Conservation (phyloP, 2,329 filamentous ascomycete genomes). For the Zasmidium angulare region DNA sequence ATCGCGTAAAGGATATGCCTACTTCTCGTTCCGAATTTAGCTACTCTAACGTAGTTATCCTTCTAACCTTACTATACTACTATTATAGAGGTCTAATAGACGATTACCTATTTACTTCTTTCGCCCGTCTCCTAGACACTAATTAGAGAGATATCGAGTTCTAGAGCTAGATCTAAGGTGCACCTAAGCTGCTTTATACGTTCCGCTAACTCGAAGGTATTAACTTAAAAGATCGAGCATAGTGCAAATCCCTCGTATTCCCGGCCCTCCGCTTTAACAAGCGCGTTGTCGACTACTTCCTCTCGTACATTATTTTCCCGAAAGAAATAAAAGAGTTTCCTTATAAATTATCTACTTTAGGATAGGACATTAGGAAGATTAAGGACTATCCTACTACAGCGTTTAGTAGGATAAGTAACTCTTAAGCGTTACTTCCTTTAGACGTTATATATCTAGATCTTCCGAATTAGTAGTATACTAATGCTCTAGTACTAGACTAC, state of each 20-base stretch:
- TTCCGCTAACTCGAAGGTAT: constrained; percentile 26
- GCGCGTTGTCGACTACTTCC: constrained; percentile 61
- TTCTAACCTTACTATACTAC: constrained; percentile 65
- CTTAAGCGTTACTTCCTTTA: constrained; percentile 58
- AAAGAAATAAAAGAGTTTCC: constrained; percentile 64
- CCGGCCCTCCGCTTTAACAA: constrained; percentile 55
- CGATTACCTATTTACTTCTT: constrained; percentile 43
- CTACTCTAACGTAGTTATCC: constrained; percentile 66
- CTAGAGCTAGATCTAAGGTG: constrained; percentile 21
- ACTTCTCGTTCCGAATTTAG: constrained; percentile 64
- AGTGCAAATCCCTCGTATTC: constrained; percentile 24
- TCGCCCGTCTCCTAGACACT: constrained; percentile 23
- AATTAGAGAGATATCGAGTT: constrained; percentile 30
- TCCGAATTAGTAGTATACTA: constrained; percentile 58
- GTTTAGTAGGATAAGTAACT: constrained; percentile 73
- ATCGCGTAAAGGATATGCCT: constrained; percentile 64
- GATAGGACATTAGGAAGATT: constrained; percentile 63
- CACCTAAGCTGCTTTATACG: constrained; percentile 9
- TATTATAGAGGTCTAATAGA: constrained; percentile 62
- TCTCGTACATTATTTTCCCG: constrained; percentile 67
- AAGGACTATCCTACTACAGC: constrained; percentile 61
- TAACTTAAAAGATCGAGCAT: constrained; percentile 27
- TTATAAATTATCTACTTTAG: constrained; percentile 63
- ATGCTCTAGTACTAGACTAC: constrained; percentile 63
- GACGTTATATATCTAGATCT: constrained; percentile 64